phyloP scores from a whole-genome alignment of 257 asterid genomes.

The Nicotiana obtusifolia region DNA sequence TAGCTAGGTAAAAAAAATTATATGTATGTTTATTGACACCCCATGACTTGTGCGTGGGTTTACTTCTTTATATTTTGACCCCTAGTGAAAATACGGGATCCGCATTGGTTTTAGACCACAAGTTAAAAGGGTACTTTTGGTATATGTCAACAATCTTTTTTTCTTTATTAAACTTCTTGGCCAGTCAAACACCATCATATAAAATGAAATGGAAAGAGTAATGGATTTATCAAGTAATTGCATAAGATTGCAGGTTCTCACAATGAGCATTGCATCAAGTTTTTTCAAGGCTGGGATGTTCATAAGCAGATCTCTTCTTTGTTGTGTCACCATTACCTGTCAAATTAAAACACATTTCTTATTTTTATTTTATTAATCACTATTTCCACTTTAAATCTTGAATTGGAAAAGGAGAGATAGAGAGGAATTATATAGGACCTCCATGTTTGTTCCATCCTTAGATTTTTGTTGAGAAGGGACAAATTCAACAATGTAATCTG shows the following conservation, averaged over 20 bases:
- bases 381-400: not conserved
- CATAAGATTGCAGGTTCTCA: constrained; percentile 24
- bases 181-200: too few species aligned
- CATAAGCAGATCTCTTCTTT: constrained; percentile 57
- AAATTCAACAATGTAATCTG: constrained; percentile 80
- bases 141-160: not conserved
- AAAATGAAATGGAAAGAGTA: not conserved
- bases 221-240: not conserved
- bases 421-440: constrained; percentile 29
- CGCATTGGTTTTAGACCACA: not conserved
- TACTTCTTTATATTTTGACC: too few species aligned
- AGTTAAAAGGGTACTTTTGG: not conserved
- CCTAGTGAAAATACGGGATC: too few species aligned
- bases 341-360: not conserved
- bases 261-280: constrained; percentile 73
- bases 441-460: constrained; percentile 68
- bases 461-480: constrained; percentile 70
- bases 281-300: constrained; percentile 75
- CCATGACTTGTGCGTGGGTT: too few species aligned
- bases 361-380: not conserved
- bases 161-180: not conserved
- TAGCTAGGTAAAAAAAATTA: too few species aligned
- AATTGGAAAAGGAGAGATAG: not conserved
- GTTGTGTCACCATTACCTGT: constrained; percentile 80
- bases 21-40: too few species aligned